Percentiles rank a stretch among this genome's conserved stretches.
Conservation (phyloP, 768 basidiomycete genomes). For the Hygrocybe punicea region DNA sequence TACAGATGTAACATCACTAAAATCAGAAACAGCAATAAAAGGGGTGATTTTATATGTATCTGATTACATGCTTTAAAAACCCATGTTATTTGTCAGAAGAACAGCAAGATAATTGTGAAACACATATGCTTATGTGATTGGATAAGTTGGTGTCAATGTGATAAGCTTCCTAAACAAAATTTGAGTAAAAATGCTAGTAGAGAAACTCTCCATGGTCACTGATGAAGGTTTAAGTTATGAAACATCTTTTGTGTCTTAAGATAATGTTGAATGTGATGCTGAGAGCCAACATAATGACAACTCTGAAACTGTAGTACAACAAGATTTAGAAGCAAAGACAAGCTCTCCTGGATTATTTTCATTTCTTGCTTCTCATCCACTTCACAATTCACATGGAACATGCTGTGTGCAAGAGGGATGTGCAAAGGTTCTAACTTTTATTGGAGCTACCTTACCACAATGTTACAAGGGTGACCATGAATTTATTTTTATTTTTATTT, state of each 20-base stretch:
- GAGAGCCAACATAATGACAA: too few species aligned
- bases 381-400: neutral
- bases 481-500: too few species aligned
- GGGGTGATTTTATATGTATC: conserved; percentile 33
- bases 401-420: neutral
- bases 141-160: conserved; percentile 15
- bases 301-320: neutral
- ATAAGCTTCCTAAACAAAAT: conserved; percentile 4
- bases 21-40: conserved; percentile 38
- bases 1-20: conserved; percentile 32
- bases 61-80: conserved; percentile 39
- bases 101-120: conserved; percentile 21
- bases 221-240: conserved; percentile 13
- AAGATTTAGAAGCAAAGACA: conserved; percentile 1
- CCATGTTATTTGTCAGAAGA: conserved; percentile 28
- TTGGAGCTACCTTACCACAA: conserved; percentile 30
- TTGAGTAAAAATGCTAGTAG: neutral
- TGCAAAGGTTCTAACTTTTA: conserved; percentile 25
- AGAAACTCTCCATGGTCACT: neutral
- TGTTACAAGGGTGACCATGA: conserved; percentile 29
- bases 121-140: conserved; percentile 29
- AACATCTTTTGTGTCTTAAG: conserved; percentile 11
- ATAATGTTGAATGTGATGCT: too few species aligned
- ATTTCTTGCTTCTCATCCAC: conserved; percentile 8
- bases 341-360: conserved; percentile 26